These are phyloP conservation scores for Leccinellum luteum DNA, from an alignment of 768 basidiomycete species.

Conservation along the genomic window DNA sequence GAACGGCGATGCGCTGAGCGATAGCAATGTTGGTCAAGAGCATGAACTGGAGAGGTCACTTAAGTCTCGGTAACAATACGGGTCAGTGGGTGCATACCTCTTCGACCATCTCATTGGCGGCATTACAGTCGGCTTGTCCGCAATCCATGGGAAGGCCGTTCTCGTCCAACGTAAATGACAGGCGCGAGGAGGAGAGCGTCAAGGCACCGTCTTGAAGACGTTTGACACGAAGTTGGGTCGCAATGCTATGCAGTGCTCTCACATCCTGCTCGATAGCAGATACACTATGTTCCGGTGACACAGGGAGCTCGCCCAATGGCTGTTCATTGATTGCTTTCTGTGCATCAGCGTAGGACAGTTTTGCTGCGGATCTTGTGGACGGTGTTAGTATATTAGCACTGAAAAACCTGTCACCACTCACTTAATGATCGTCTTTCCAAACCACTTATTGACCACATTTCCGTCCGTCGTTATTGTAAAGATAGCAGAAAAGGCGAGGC, in stretches of 20 bases:
- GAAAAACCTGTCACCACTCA: conserved; percentile 33
- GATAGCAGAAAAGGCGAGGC: conserved; percentile 86
- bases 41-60: conserved; percentile 69
- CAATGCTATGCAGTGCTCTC: conserved; percentile 60
- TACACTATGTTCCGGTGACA: conserved; percentile 56
- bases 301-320: conserved; percentile 47
- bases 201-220: conserved; percentile 84
- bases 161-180: conserved; percentile 80
- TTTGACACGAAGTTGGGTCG: conserved; percentile 65
- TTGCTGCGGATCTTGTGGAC: conserved; percentile 69
- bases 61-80: conserved; percentile 1
- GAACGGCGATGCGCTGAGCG: conserved; percentile 90
- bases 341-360: conserved; percentile 79
- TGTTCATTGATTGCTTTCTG: conserved; percentile 81
- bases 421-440: conserved; percentile 91
- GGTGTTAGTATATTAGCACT: conserved; percentile 2
- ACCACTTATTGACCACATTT: conserved; percentile 83
- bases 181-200: conserved; percentile 60
- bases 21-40: conserved; percentile 85
- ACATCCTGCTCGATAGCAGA: conserved; percentile 75
- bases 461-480: conserved; percentile 86
- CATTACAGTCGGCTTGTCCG: conserved; percentile 54
- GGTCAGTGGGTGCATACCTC: conserved; percentile 55
- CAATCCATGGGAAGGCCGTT: conserved; percentile 81
- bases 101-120: conserved; percentile 82